Evolutionary conservation across 345 rosid species (phyloP).

Genomic region (Psidium friedrichsthalianum): DNA sequence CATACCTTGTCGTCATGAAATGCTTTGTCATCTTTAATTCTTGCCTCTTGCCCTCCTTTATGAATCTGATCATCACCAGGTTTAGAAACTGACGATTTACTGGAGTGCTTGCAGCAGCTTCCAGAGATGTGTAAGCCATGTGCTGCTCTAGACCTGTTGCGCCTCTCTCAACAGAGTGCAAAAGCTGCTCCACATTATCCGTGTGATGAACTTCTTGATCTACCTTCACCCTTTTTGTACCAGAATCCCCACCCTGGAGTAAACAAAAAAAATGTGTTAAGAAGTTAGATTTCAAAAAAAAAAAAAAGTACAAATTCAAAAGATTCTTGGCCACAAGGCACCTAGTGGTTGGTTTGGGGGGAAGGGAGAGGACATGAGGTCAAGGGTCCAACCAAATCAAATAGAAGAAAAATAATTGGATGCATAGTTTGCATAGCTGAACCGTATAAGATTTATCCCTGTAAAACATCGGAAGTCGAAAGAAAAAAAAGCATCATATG

Average conservation of each 20-base stretch:
- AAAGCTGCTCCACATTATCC: constrained; percentile 18
- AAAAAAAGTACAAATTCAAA: not conserved
- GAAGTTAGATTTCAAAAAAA: not conserved
- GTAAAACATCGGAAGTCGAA: not conserved
- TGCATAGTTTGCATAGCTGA: not conserved
- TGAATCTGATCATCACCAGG: constrained; percentile 48
- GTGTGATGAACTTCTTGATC: constrained; percentile 43
- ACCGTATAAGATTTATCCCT: not conserved
- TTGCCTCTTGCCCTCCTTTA: constrained; percentile 48
- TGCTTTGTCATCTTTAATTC: constrained; percentile 43
- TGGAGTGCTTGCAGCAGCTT: constrained; percentile 38
- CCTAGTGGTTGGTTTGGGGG: not conserved
- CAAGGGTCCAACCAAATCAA: not conserved
- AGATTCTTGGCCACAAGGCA: not conserved
- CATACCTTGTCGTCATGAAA: constrained; percentile 50
- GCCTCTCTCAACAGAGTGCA: constrained; percentile 35
- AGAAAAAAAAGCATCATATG: not conserved
- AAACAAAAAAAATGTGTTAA: not conserved
- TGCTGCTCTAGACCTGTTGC: constrained; percentile 34
- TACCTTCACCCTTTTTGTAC: constrained; percentile 61
- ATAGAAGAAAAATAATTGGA: not conserved
- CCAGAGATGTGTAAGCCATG: constrained; percentile 45
- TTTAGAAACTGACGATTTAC: constrained; percentile 17
- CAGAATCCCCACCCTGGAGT: constrained; percentile 57
- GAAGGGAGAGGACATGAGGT: not conserved